Base-by-base conservation (phyloP, 768 basidiomycete species). In the Favolaschia claudopus region DNA sequence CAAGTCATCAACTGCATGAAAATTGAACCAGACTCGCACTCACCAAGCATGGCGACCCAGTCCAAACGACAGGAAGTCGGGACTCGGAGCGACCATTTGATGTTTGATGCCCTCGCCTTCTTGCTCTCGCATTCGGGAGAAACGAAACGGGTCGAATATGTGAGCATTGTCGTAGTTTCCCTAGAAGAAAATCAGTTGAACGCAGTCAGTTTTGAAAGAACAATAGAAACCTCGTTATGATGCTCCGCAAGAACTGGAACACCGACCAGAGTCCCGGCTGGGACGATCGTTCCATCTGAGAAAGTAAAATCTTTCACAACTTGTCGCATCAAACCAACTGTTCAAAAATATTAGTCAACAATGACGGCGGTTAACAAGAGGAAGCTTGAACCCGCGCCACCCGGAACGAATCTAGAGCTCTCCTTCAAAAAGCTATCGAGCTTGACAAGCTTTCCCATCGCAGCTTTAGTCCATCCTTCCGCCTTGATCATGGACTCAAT, bases 61-160 rank as follows among this genome's bases (percentile, higher is more conserved):
- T 4, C 79, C 78, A 51, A 78, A 80, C 1, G 70, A 48, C 13
- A 77, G 60, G 37, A 70, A 76, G 6, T 74, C 70, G 13, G 67
- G 40, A 9, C 67, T 67, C 0, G 71, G 69, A 5, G 70, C 70
- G 22, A 70, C 65, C 67, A 74, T 48, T 58, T 70, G 58, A 69
- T 72, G 58, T 64, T 69, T 60, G 51, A 67, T 51, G 48, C 68
- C 54, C 38, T 68, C 20, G 54, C 66, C 22, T 45, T 60, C 62
- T n/a, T 65, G 53, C 28, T 68, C 49, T 25, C 71, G 65, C 52
- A 72, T 64, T 12, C 69, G 66, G 49, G 72, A 48, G 63, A 79
- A 82, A 0, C 83, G 74, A 58, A 76, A 77, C 0, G 76, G 76
- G 25, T 82, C 76, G 60, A 84, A 85, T 15, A 52, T 60, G 6